Conservation (phyloP, 2,329 filamentous ascomycete genomes). For the Ascocoryne sarcoides region DNA sequence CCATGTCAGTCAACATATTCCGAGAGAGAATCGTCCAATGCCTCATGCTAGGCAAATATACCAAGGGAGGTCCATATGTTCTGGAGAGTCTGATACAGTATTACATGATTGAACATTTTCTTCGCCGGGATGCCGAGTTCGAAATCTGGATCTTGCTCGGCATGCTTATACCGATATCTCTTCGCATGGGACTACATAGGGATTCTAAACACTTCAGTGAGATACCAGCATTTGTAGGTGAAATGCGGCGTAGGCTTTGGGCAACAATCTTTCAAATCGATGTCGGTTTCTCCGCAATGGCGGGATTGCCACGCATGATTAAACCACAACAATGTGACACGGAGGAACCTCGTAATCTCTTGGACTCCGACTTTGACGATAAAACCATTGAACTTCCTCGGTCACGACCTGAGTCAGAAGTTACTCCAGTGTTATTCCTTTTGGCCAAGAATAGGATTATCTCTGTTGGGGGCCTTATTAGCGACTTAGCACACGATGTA, state of each 20-base stretch:
- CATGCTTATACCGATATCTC: constrained; percentile 42
- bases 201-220: constrained; percentile 39
- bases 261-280: constrained; percentile 49
- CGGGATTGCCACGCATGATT: constrained; percentile 58
- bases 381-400: constrained; percentile 44
- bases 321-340: constrained; percentile 54
- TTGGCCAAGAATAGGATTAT: constrained; percentile 40
- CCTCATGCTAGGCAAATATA: constrained; percentile 40
- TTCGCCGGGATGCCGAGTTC: constrained; percentile 41
- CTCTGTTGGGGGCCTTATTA: constrained; percentile 41
- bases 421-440: constrained; percentile 47
- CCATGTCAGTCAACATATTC: constrained; percentile 27
- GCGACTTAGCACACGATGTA: constrained; percentile 39
- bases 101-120: constrained; percentile 42
- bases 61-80: constrained; percentile 38
- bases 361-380: constrained; percentile 55
- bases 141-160: constrained; percentile 39
- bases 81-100: constrained; percentile 43
- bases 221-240: constrained; percentile 42
- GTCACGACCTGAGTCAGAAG: constrained; percentile 44
- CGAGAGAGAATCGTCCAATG: constrained; percentile 42
- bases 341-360: constrained; percentile 48
- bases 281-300: constrained; percentile 53
- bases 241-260: constrained; percentile 55
- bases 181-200: constrained; percentile 49